These are phyloP conservation scores for Lentinula edodes DNA, from an alignment of 768 basidiomycete species.

Conservation along the genomic window DNA sequence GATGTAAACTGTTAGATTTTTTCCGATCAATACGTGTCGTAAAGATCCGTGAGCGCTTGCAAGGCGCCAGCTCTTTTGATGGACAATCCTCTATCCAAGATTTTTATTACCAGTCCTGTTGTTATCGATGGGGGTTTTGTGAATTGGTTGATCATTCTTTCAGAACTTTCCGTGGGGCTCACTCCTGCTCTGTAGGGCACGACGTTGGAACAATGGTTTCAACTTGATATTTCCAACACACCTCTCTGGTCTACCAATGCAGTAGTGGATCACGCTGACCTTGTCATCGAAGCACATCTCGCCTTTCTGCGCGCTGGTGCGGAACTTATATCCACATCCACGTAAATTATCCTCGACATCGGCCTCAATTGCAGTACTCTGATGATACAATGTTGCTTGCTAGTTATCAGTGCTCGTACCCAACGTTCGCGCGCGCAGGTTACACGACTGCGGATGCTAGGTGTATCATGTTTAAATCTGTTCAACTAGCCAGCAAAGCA, in stretches of 20 bases:
- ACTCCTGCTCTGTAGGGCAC: slow-evolving; percentile 42
- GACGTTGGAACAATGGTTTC: slow-evolving; percentile 48
- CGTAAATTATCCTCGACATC: slow-evolving; percentile 33
- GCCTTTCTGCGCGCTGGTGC: slow-evolving; percentile 64
- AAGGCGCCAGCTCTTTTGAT: background rate
- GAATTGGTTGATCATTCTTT: background rate
- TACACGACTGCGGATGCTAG: slow-evolving; percentile 37
- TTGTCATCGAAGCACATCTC: slow-evolving; percentile 53
- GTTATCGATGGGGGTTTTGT: slow-evolving; percentile 45
- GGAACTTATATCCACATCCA: slow-evolving; percentile 59
- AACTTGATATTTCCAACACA: slow-evolving; percentile 41
- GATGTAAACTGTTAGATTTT: too few species aligned
- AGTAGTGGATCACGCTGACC: slow-evolving; percentile 44
- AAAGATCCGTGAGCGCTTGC: background rate
- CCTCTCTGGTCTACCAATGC: slow-evolving; percentile 72
- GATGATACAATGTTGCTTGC: background rate
- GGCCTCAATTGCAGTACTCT: background rate
- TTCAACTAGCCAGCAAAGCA: slow-evolving; percentile 47
- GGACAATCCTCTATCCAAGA: background rate
- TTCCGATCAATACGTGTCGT: background rate
- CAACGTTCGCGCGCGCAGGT: slow-evolving; percentile 48
- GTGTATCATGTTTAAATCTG: slow-evolving; percentile 46
- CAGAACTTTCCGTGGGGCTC: background rate
- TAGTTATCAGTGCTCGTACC: slow-evolving; percentile 64
- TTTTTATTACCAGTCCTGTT: background rate